These are phyloP conservation scores for Wickerhamiella kurtzmanii DNA, from an alignment of 805 yeast species.

Conservation along the genomic window DNA sequence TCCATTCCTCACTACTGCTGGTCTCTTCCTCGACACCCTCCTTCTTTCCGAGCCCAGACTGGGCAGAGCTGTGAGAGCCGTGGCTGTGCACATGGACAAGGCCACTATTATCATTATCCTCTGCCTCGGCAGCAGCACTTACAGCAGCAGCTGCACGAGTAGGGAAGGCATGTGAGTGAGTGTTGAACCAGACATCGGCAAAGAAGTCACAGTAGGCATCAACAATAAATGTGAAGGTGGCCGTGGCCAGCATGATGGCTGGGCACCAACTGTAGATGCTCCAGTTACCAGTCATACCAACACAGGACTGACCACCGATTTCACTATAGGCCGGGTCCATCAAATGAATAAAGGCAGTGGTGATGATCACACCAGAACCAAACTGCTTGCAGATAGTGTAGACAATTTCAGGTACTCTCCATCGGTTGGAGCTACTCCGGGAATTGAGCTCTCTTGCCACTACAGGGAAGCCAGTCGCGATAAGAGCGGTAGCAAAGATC, in stretches of 20 bases:
- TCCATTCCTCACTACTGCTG: constrained; percentile 6
- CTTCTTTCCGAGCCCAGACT: constrained; percentile 1
- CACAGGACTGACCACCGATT: constrained; percentile 28
- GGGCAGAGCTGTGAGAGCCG: not conserved
- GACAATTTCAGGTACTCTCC: constrained; percentile 22
- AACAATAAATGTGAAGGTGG: constrained; percentile 34
- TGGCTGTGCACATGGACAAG: constrained; percentile 5
- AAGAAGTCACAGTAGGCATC: constrained; percentile 36
- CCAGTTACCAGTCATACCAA: constrained; percentile 34
- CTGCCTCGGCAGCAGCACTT: constrained; percentile 1
- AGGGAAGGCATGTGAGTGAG: constrained; percentile 12
- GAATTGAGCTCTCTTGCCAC: constrained; percentile 13
- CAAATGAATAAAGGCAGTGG: constrained; percentile 62
- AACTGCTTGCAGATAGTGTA: constrained; percentile 33
- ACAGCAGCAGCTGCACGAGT: constrained; percentile 8
- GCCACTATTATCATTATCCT: not conserved
- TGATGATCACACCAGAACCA: constrained; percentile 66
- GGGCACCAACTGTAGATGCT: constrained; percentile 44
- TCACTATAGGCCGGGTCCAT: constrained; percentile 30
- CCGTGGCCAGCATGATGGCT: constrained; percentile 37
- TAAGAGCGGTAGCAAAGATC: constrained; percentile 36
- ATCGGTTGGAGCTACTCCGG: constrained; percentile 9
- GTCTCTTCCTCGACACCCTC: constrained; percentile 4
- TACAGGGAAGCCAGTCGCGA: constrained; percentile 35
- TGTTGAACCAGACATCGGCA: constrained; percentile 22